Percentiles rank a stretch among this genome's conserved stretches.
These are phyloP conservation scores for Tuber magnatum DNA, from an alignment of 495 filamentous ascomycete species.

Conservation along the genomic window DNA sequence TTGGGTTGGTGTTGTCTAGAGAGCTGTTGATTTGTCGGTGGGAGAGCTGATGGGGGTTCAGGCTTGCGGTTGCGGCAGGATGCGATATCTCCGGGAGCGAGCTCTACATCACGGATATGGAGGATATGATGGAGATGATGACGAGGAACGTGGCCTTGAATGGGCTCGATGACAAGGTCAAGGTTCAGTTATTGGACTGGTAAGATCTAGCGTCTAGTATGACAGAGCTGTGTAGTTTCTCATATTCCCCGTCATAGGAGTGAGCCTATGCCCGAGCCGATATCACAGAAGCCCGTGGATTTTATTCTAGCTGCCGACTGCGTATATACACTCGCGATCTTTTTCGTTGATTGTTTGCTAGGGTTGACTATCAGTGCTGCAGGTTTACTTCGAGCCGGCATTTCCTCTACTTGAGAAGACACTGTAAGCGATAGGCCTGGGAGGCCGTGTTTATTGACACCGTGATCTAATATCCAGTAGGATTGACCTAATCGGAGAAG, in stretches of 20 bases:
- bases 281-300: constrained; percentile 53
- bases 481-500: constrained; percentile 44
- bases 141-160: constrained; percentile 76
- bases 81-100: constrained; percentile 48
- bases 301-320: constrained; percentile 90
- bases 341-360: neutral
- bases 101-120: constrained; percentile 76
- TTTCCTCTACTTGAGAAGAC: constrained; percentile 81
- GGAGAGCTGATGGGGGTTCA: constrained; percentile 26
- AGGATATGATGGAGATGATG: constrained; percentile 76
- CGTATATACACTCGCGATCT: constrained; percentile 45
- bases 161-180: constrained; percentile 53
- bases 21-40: constrained; percentile 10
- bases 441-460: constrained; percentile 39
- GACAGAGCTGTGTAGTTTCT: neutral
- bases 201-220: constrained; percentile 43
- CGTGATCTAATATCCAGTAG: constrained; percentile 11
- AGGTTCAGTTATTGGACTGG: constrained; percentile 68
- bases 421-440: constrained; percentile 53
- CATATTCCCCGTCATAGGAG: constrained; percentile 44
- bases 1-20: constrained; percentile 48
- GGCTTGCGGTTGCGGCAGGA: constrained; percentile 58
- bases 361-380: neutral
- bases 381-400: constrained; percentile 79
- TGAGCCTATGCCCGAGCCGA: constrained; percentile 49